Evolutionary conservation across 257 asterid species (phyloP).

Genomic region (Asclepias syriaca): DNA sequence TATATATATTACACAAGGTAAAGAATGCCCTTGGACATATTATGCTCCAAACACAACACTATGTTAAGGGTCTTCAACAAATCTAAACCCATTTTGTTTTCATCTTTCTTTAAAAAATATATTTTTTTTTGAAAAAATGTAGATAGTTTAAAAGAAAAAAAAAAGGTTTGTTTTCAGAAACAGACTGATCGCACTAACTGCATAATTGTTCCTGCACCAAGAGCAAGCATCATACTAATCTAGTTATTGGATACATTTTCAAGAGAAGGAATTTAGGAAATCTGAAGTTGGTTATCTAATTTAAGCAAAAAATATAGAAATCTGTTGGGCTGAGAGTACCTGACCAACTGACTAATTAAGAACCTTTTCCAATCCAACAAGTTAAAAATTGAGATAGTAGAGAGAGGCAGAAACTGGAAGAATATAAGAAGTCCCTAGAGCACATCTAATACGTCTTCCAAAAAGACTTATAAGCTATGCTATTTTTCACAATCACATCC

Average conservation of each 20-base stretch:
- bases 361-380: background rate
- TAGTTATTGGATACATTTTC: background rate
- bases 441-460: background rate
- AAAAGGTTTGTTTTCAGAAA: background rate
- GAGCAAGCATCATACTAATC: background rate
- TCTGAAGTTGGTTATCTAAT: background rate
- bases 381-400: background rate
- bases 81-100: background rate
- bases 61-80: background rate
- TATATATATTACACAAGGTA: background rate
- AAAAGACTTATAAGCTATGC: background rate
- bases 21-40: background rate
- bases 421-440: background rate
- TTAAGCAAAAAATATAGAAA: background rate
- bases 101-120: no score
- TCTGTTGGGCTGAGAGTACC: background rate
- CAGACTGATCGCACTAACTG: background rate
- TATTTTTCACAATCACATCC: background rate
- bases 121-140: no score
- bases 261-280: background rate
- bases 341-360: background rate
- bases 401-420: background rate
- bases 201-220: background rate
- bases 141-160: background rate
- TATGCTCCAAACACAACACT: background rate